Evolutionary conservation across 2,329 filamentous ascomycete genomes (phyloP), one percentile per base, ranked within the genome.

Genomic region (Sarocladium kiliense): DNA sequence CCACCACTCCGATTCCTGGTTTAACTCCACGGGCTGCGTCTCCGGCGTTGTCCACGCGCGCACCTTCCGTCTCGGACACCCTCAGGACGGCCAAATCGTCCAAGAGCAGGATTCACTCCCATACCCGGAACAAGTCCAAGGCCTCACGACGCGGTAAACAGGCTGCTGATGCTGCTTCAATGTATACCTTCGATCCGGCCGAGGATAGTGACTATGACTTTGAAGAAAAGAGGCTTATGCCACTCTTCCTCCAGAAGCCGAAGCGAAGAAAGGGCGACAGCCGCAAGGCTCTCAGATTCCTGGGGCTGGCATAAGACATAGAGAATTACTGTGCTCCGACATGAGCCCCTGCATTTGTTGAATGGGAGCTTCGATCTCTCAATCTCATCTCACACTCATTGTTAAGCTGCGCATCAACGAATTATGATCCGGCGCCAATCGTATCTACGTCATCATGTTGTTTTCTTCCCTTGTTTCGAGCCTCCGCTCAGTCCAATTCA

Each of bases 181-280:
- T 71, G 51, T 64, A 70, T 25, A 67, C 68, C 10, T 65, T 67
- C 55, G 72, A 77, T 37, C 64, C 64, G 3, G 63, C 66, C 30
- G 66, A 68, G 12, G 76, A 78, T 23, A 71, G 68, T 56, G 69
- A 73, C 49, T 72, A 75, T 57, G 75, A 78, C 56, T 60, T 71
- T 21, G 77, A 81, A 56, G 77, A 79, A 63, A 72, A 76, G 30
- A 70, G 77, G 39, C 72, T 82, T 30, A 79, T 82, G 76, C 79
- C 79, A 3, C 68, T 80, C 23, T 76, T 74, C 36, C 63, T 74
- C 63, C 66, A 67, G 55, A 73, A 68, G 57, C 57, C 62, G 9
- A 61, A 61, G 11, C 59, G 63, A 26, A 68, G 65, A 16, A 75
- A 73, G 63, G 72, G 69, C 2, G 76, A 74, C 56, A 78, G 71